These are phyloP conservation scores for Cymodocea nodosa DNA, from an alignment of 116 monocot genomes.

Conservation along the genomic window DNA sequence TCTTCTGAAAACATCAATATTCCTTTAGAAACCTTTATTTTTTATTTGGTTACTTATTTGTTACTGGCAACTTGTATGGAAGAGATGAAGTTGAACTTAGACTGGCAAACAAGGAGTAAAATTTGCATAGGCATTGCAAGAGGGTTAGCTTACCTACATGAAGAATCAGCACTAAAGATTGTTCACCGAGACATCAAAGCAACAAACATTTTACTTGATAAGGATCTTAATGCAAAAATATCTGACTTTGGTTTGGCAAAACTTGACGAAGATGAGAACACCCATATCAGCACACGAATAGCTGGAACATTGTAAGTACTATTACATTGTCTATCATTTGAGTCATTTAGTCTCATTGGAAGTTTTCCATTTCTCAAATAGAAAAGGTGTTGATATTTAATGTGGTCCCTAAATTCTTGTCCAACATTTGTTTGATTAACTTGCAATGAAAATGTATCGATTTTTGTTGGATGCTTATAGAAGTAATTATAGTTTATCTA, in stretches of 20 bases:
- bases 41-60: neutral
- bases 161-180: conserved; percentile 23
- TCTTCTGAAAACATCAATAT: neutral
- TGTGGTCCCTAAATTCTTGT: too few species aligned
- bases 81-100: conserved; percentile 9
- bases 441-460: too few species aligned
- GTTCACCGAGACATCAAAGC: conserved; percentile 41
- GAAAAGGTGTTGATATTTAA: conserved; percentile 9
- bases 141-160: conserved; percentile 41
- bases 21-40: neutral
- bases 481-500: too few species aligned
- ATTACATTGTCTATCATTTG: conserved; percentile 33
- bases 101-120: too few species aligned
- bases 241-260: too few species aligned
- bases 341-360: conserved; percentile 31
- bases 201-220: too few species aligned
- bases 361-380: conserved; percentile 41
- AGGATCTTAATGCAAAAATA: too few species aligned
- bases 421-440: too few species aligned
- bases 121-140: conserved; percentile 34
- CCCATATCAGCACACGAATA: too few species aligned
- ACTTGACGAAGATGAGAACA: too few species aligned
- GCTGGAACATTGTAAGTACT: too few species aligned
- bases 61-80: conserved; percentile 5
- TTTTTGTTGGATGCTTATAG: too few species aligned